phyloP scores from a whole-genome alignment of 768 basidiomycete genomes.

The Dioszegia hungarica region DNA sequence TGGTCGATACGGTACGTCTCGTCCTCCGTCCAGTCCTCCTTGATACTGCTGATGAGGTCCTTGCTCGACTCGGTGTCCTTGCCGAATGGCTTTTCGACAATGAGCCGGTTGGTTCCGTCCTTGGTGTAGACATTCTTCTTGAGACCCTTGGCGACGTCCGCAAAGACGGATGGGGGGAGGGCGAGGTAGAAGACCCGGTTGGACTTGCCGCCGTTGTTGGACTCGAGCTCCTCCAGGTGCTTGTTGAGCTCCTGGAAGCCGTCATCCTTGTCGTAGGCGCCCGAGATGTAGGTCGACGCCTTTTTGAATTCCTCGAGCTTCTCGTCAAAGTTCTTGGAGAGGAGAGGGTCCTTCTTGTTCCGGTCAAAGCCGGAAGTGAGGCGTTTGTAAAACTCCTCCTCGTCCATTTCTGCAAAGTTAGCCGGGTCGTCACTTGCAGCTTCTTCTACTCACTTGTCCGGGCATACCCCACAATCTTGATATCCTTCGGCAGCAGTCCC shows the following conservation, averaged over 20 bases:
- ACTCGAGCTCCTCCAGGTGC: constrained; percentile 73
- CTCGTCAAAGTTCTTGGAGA: constrained; percentile 51
- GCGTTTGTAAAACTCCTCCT: constrained; percentile 74
- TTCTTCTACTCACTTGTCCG: constrained; percentile 59
- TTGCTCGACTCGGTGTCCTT: constrained; percentile 84
- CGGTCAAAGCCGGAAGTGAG: constrained; percentile 80
- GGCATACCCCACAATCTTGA: constrained; percentile 93
- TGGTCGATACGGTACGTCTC: constrained; percentile 99
- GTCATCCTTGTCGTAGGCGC: constrained; percentile 77
- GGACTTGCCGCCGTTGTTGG: constrained; percentile 51
- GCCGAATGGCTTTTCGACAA: constrained; percentile 98
- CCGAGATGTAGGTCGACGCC: constrained; percentile 73
- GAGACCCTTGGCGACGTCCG: constrained; percentile 75
- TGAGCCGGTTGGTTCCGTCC: constrained; percentile 77
- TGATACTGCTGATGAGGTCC: constrained; percentile 70
- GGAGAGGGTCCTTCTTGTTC: constrained; percentile 53
- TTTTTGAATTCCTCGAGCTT: constrained; percentile 79
- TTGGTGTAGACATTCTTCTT: constrained; percentile 73
- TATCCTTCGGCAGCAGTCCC: constrained; percentile 71
- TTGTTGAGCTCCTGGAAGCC: constrained; percentile 73
- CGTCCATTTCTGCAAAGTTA: constrained; percentile 38
- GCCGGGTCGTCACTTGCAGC: not conserved
- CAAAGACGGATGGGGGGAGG: constrained; percentile 93
- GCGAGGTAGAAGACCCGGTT: constrained; percentile 86
- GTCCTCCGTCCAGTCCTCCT: constrained; percentile 85